Evolutionary conservation across 2,329 filamentous ascomycete genomes (phyloP).

Genomic region (Uncinocarpus reesii): DNA sequence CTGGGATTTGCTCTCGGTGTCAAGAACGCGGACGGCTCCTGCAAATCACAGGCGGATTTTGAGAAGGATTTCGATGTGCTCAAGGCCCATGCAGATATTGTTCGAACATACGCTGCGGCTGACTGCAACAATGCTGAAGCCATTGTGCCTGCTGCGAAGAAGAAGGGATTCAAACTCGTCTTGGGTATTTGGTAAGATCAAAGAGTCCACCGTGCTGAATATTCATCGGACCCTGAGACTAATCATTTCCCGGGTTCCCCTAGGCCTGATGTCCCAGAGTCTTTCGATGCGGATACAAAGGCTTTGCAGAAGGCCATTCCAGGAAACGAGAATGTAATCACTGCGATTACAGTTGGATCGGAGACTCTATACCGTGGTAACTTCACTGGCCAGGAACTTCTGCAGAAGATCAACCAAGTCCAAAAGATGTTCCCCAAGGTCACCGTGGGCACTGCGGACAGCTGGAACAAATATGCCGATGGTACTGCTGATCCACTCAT

Average conservation of each 20-base stretch:
- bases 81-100: constrained; percentile 44
- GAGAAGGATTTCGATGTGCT: constrained; percentile 55
- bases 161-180: constrained; percentile 56
- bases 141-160: constrained; percentile 56
- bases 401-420: constrained; percentile 52
- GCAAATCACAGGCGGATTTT: constrained; percentile 55
- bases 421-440: constrained; percentile 46
- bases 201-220: no score
- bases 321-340: constrained; percentile 48
- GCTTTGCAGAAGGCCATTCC: constrained; percentile 42
- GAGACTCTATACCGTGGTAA: constrained; percentile 61
- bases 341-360: constrained; percentile 60
- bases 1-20: constrained; percentile 59
- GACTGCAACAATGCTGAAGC: constrained; percentile 56
- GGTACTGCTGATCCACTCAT: constrained; percentile 57
- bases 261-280: constrained; percentile 53
- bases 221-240: neutral
- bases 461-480: constrained; percentile 62
- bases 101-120: constrained; percentile 56
- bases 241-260: neutral
- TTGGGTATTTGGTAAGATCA: constrained; percentile 56
- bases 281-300: constrained; percentile 50
- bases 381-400: constrained; percentile 51
- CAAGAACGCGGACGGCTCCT: constrained; percentile 50
- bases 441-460: constrained; percentile 58